These are phyloP conservation scores for Pseudoneurospora amorphoporcata DNA, from an alignment of 495 filamentous ascomycete species.

Conservation along the genomic window DNA sequence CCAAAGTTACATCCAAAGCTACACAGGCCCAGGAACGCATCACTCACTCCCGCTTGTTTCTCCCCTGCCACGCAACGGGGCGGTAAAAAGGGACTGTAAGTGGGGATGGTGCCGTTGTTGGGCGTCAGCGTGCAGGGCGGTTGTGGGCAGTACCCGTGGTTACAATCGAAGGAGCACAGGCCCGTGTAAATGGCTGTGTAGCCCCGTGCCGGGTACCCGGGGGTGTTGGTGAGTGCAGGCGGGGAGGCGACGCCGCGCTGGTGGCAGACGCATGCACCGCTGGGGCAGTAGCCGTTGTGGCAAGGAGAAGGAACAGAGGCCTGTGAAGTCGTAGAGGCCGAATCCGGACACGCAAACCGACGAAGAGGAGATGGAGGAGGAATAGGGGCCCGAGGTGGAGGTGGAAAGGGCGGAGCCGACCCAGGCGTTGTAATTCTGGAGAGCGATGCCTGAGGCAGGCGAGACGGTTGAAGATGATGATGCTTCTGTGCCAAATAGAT, in stretches of 20 bases:
- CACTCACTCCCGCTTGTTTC: background rate
- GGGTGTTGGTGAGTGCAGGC: background rate
- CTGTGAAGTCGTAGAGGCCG: background rate
- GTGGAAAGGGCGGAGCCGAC: background rate
- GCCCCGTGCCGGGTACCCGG: background rate
- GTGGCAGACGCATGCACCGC: background rate
- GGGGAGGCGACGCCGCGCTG: background rate
- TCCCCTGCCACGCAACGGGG: background rate
- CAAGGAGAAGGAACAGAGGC: slow-evolving; percentile 2
- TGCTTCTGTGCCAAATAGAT: background rate
- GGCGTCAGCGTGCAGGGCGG: background rate
- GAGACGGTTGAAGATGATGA: background rate
- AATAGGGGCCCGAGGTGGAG: background rate
- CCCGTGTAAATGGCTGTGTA: background rate
- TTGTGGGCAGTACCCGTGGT: slow-evolving; percentile 5
- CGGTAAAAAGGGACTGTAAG: slow-evolving; percentile 3
- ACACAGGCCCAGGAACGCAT: slow-evolving; percentile 3
- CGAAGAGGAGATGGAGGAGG: background rate
- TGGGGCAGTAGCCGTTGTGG: slow-evolving; percentile 3
- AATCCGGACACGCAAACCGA: background rate
- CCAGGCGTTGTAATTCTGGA: slow-evolving; percentile 5
- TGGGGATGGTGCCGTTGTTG: background rate
- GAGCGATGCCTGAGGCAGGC: background rate
- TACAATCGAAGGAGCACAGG: slow-evolving; percentile 7
- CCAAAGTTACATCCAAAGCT: slow-evolving; percentile 7